Evolutionary conservation across 768 basidiomycete species (phyloP), one percentile per base, ranked within the genome.

Genomic region (Hemileccinum impolitum): DNA sequence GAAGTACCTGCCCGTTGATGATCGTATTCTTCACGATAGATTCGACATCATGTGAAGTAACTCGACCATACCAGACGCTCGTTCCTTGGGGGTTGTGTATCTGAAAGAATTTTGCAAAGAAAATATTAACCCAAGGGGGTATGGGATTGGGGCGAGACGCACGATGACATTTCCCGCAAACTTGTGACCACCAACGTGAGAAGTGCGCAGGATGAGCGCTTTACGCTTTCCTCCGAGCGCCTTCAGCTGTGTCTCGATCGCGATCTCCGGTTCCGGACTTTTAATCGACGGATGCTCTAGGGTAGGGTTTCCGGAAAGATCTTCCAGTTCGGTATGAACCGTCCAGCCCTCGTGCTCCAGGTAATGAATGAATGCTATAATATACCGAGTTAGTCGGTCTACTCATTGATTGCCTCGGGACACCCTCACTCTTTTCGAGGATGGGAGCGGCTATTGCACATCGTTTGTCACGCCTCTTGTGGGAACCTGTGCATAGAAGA

Each of bases 101-200:
- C 88, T 94, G 59, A 17, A 12, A 32, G 28, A 11, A 43, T 39
- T 31, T 40, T 47, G 15, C 31, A 6, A 8, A 37, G 10, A 52
- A 39, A 6, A 30, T n/a, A 40, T 40, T 4, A 51, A 13, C 28
- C 21, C 4, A 4, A 28, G 35, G 30, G 35, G 13, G 12, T 10
- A 45, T 25, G 15, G 12, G 36, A 40, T 38, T n/a, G 21, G 15
- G 47, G 18, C 6, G 45, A 42, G 34, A 81, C 91, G 59, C 64
- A 93, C 93, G 51, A 92, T 84, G 57, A 89, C 85, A 60, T 94
- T 94, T 35, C 94, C 94, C 32, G 91, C 87, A 63, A 86, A 97
- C 59, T 86, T 86, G 73, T 97, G 95, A 3, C 94, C 94, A 18
- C 95, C 94, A 37, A 94, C 75, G 72, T 99, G 95, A 23, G 91